A percentile compares a stretch with the other conserved stretches of the same genome.
phyloP scores from a whole-genome alignment of 1,284 basidiomycete genomes.

The Earliella scabrosa region DNA sequence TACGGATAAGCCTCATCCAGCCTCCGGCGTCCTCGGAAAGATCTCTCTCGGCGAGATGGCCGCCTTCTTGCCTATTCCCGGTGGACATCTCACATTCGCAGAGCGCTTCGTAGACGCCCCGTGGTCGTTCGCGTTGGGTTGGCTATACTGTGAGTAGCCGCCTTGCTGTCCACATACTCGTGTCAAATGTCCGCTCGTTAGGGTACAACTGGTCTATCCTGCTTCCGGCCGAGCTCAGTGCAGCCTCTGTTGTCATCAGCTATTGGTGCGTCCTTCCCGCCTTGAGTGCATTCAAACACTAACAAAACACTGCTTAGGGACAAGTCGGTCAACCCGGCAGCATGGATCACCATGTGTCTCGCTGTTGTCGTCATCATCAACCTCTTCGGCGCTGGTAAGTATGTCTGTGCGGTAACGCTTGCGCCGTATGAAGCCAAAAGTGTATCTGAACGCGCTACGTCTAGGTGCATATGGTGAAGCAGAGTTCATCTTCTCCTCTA shows the following conservation, averaged over 20 bases:
- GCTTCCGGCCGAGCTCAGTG: slow-evolving; percentile 80
- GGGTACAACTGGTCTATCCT: slow-evolving; percentile 76
- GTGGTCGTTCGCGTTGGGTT: slow-evolving; percentile 82
- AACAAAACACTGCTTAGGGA: too few relatives aligned
- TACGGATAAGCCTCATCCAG: not conserved
- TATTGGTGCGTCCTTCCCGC: slow-evolving; percentile 55
- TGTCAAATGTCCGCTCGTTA: not conserved
- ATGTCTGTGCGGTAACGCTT: too few relatives aligned
- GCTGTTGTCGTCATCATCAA: slow-evolving; percentile 79
- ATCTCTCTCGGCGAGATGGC: slow-evolving; percentile 43
- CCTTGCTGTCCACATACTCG: too few relatives aligned
- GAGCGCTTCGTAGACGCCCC: slow-evolving; percentile 82
- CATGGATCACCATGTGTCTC: slow-evolving; percentile 79
- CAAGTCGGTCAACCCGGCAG: slow-evolving; percentile 59
- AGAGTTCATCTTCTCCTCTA: slow-evolving; percentile 77
- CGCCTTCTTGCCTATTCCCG: slow-evolving; percentile 45
- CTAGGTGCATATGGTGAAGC: slow-evolving; percentile 70
- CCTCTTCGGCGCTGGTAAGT: slow-evolving; percentile 67
- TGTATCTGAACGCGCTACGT: not conserved
- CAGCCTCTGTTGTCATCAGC: slow-evolving; percentile 78
- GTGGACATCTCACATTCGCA: slow-evolving; percentile 81
- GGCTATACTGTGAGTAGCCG: slow-evolving; percentile 63
- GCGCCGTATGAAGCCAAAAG: not conserved
- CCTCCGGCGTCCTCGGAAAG: slow-evolving; percentile 15
- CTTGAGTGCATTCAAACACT: not conserved